These are phyloP conservation scores for Fusarium anthophilum DNA, from an alignment of 2,329 filamentous ascomycete species.

Conservation along the genomic window DNA sequence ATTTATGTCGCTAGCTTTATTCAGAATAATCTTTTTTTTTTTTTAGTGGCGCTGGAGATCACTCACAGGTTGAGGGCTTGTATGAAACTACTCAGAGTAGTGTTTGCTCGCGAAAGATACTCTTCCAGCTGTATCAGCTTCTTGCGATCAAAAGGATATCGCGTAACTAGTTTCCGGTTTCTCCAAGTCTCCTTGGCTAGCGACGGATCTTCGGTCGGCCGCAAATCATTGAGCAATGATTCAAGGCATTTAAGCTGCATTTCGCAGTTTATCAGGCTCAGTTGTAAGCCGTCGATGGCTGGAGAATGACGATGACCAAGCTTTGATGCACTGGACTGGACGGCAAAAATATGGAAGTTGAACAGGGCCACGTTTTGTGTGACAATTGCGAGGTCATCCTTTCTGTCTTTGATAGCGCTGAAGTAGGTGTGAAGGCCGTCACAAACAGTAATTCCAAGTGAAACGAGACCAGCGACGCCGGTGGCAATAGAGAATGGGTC, in stretches of 20 bases:
- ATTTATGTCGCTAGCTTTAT: fast-evolving
- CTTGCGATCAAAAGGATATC: background rate
- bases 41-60: fast-evolving
- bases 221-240: fast-evolving
- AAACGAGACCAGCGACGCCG: slow-evolving; percentile 8
- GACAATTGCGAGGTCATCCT: background rate
- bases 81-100: fast-evolving
- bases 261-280: background rate
- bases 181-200: fast-evolving
- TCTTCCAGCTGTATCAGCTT: background rate
- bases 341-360: background rate
- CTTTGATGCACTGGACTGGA: fast-evolving
- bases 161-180: fast-evolving
- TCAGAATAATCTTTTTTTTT: too few relatives aligned
- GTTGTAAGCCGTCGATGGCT: background rate
- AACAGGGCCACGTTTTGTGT: fast-evolving
- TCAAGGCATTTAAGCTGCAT: background rate
- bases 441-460: background rate
- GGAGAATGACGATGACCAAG: background rate
- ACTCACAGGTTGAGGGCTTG: background rate
- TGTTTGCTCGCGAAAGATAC: background rate
- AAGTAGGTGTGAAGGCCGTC: background rate
- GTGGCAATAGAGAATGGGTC: background rate
- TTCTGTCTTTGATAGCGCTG: background rate
- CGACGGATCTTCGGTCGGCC: fast-evolving